Base-by-base conservation (phyloP, 805 yeast genomes). In the Teunomyces barrocoloradensis region DNA sequence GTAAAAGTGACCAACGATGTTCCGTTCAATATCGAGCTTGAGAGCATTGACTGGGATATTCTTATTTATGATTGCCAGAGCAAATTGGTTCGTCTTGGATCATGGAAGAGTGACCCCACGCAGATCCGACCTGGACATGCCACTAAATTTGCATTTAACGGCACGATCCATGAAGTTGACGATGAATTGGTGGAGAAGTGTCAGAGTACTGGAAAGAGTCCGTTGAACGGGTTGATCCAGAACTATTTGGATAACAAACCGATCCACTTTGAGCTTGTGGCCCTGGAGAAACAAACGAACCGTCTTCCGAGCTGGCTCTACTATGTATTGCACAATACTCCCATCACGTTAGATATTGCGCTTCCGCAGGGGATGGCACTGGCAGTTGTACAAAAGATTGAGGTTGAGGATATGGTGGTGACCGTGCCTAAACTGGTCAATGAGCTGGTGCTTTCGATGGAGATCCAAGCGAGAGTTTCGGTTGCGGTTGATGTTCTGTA, bases 261-360 rank as follows among this genome's bases (percentile, higher is more conserved):
- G 7, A 45, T 64, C 6, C 48, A 47, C 12, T 43, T 59, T 4
- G 45, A 46, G 33, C 27, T 63, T 4, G 52, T 55, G n/a, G 64
- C 63, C 0, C 46, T 58, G 10, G 33, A 52, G n/a, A 6, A 25
- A 2, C 53, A 54, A 29, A 40, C 38, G 20, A 39, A 43, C 2
- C 35, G 44, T 7, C 44, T 66, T 20, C 69, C 69, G 1, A 36
- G 45, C 10, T 67, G 71, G 71, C 46, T 65, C 30, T 49, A 47
- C 39, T 50, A 58, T 27, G 34, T 59, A 0, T 45, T 66, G 9
- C 50, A 45, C 18, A 42, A 45, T 12, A 44, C 52, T 7, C 40
- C 47, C 5, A 49, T 51, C 32, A 49, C 51, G 30, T 15, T 60
- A n/a, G 43, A 44, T 15, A 35, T 60, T 2, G 41, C 32, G 2